Evolutionary conservation across 2,329 filamentous ascomycete species (phyloP), one percentile per base, ranked within the genome.

Genomic region (Epichloe baconii): DNA sequence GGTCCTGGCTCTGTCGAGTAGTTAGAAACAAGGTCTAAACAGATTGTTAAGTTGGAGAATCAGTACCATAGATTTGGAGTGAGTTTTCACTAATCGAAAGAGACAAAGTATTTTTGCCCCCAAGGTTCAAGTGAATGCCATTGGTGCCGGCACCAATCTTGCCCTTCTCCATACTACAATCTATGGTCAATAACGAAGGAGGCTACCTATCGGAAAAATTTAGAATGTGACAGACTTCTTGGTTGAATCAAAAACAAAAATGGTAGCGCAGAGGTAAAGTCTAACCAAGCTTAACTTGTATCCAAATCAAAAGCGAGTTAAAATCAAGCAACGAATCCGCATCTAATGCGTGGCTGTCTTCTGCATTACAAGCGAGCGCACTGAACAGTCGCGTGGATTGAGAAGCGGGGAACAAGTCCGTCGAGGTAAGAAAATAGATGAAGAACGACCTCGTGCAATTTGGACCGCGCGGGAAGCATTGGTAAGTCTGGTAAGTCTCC

Each of bases 31-130:
- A 1, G n/a, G 5, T 47, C 15, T 23, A 3, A 11, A n/a, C 10
- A 26, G 14, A 42, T 6, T 14, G 26, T 3, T n/a, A 34, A 7
- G 31, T 4, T 26, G 19, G 5, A 35, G 19, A 7, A 47, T 17
- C 35, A 64, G 52, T 62, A 71, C 69, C 68, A 51, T 61, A 55
- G 21, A 70, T 50, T 40, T 64, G 55, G 40, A 71, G 58, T 10
- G 61, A 58, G 40, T 62, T 59, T 5, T 57, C 56, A 31, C 61
- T 59, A 52, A 66, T 62, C 14, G 48, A 45, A 14, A 53, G 40
- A 11, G 59, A 65, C 53, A 70, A 54, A 42, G 61, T 62, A 54
- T 59, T 63, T 52, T 61, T 61, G 44, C 55, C 62, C 46, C 61
- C 62, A 26, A 70, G 55, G 7, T 54, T 48, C n/a, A 68, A 57